A percentile compares a stretch with the other conserved stretches of the same genome.
phyloP scores from a whole-genome alignment of 768 basidiomycete genomes.

The Phylloporus rhodoxanthus region DNA sequence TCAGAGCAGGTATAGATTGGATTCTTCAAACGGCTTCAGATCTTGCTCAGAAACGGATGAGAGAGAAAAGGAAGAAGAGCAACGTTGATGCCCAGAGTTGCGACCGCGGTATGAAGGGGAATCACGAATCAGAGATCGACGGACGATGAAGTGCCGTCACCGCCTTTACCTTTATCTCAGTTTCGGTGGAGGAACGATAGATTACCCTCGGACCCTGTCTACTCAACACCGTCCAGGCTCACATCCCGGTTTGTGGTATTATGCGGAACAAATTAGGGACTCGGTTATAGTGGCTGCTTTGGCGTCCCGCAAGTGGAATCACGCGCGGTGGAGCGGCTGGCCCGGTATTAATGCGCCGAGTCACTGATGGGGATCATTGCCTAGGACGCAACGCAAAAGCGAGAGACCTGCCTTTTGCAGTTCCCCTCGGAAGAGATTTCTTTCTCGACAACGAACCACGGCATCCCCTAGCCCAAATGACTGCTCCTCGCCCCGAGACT shows the following conservation, averaged over 20 bases:
- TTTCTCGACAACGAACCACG: conserved; percentile 29
- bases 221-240: conserved; percentile 17
- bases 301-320: conserved; percentile 21
- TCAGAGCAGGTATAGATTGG: conserved; percentile 52
- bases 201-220: conserved; percentile 12
- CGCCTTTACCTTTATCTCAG: conserved; percentile 31
- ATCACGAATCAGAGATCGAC: conserved; percentile 71
- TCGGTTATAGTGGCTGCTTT: conserved; percentile 67
- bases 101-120: conserved; percentile 67
- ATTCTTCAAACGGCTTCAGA: conserved; percentile 65
- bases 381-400: conserved; percentile 32
- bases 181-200: conserved; percentile 13
- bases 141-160: conserved; percentile 50
- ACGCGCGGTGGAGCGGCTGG: conserved; percentile 13
- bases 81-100: conserved; percentile 47
- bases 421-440: conserved; percentile 51
- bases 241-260: conserved; percentile 52
- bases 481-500: conserved; percentile 15
- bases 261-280: conserved; percentile 68
- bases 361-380: conserved; percentile 38
- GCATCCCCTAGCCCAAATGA: conserved; percentile 31
- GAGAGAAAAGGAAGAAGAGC: too few species aligned
- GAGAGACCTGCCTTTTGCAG: conserved; percentile 52
- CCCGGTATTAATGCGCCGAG: conserved; percentile 4
- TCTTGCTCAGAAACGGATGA: conserved; percentile 46